phyloP scores from a whole-genome alignment of 2,329 filamentous ascomycete genomes.

The Spiromastix sp. region DNA sequence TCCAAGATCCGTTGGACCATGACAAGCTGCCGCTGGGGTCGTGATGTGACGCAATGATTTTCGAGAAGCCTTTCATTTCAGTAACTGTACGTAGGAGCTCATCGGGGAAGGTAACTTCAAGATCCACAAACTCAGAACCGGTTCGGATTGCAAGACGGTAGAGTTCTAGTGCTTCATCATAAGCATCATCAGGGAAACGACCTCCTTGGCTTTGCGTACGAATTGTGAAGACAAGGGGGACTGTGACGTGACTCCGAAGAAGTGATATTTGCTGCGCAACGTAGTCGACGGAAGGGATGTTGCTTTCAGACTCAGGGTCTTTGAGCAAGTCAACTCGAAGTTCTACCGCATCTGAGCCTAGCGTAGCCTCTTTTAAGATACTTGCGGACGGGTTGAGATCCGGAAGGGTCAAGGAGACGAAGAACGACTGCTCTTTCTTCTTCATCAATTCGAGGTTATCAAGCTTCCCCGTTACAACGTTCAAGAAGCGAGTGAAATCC shows the following conservation, averaged over 20 bases:
- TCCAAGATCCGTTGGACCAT: constrained; percentile 91
- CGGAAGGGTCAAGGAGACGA: constrained; percentile 80
- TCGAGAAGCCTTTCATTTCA: constrained; percentile 60
- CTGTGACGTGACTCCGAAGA: constrained; percentile 58
- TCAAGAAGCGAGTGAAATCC: constrained; percentile 65
- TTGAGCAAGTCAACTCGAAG: constrained; percentile 82
- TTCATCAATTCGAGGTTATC: constrained; percentile 47
- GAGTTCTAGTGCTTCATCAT: constrained; percentile 60
- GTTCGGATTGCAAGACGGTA: constrained; percentile 71
- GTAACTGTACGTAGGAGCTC: constrained; percentile 60
- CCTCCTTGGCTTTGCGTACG: constrained; percentile 80
- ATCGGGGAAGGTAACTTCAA: constrained; percentile 79
- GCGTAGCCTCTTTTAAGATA: constrained; percentile 59
- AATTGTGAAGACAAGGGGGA: constrained; percentile 88
- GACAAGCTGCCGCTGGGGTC: constrained; percentile 69
- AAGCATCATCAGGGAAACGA: constrained; percentile 67
- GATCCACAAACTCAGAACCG: constrained; percentile 83
- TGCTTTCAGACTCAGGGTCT: constrained; percentile 51
- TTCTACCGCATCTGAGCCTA: constrained; percentile 88
- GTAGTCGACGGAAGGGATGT: constrained; percentile 59
- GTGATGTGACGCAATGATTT: constrained; percentile 91
- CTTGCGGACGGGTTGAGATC: constrained; percentile 55
- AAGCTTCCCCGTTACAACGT: constrained; percentile 54
- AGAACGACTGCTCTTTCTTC: constrained; percentile 69
- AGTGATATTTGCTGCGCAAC: constrained; percentile 72